Evolutionary conservation across 1,139 yeast genomes (phyloP).

Genomic region (Protomyces inouyei): DNA sequence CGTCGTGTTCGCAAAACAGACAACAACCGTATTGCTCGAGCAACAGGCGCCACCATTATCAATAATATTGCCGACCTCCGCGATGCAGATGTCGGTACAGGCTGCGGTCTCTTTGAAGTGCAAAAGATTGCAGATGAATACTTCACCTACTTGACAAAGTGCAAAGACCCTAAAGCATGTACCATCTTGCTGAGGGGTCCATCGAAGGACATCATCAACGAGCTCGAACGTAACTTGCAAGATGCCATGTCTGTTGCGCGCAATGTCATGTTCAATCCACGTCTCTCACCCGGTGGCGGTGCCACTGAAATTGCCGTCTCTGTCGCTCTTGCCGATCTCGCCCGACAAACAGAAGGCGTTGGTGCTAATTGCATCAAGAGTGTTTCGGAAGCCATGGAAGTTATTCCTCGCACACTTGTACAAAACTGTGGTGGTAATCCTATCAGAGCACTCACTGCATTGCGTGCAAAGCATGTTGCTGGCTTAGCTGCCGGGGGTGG

Average conservation of each 20-base stretch:
- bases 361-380: conserved; percentile 99
- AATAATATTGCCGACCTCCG: conserved; percentile 91
- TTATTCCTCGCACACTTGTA: conserved; percentile 91
- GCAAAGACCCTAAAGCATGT: conserved; percentile 86
- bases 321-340: conserved; percentile 81
- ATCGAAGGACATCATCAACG: conserved; percentile 91
- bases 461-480: conserved; percentile 94
- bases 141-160: conserved; percentile 76
- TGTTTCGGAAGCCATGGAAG: conserved; percentile 97
- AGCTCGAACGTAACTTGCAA: conserved; percentile 92
- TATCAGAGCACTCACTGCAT: conserved; percentile 76
- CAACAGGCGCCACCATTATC: conserved; percentile 95
- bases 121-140: conserved; percentile 97
- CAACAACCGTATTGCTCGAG: conserved; percentile 93
- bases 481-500: conserved; percentile 46
- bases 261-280: conserved; percentile 91
- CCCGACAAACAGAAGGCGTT: conserved; percentile 87
- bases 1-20: conserved; percentile 95
- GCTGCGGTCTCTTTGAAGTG: conserved; percentile 86
- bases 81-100: conserved; percentile 81
- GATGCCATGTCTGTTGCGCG: conserved; percentile 99
- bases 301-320: conserved; percentile 99
- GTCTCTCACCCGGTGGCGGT: conserved; percentile 97
- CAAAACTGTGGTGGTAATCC: conserved; percentile 99
- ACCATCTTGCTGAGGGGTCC: conserved; percentile 92